Evolutionary conservation across 2,329 filamentous ascomycete species (phyloP).

Genomic region (Scleromitrula shiraiana): DNA sequence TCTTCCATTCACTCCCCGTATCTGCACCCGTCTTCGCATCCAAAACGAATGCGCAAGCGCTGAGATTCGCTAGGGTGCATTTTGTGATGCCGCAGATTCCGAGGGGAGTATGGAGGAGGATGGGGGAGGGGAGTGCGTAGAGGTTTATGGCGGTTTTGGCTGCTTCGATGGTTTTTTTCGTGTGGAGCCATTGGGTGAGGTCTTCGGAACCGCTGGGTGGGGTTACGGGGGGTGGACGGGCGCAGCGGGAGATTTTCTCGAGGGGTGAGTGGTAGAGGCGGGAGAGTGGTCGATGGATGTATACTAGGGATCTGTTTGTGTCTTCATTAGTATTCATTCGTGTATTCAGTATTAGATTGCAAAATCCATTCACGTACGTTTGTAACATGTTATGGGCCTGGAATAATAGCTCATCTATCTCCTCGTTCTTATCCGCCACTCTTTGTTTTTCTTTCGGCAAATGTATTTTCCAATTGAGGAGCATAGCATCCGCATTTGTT

Average conservation of each 20-base stretch:
- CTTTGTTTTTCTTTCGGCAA: slow-evolving; percentile 35
- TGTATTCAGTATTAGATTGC: too few relatives aligned
- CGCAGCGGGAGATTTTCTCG: slow-evolving; percentile 17
- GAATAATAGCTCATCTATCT: slow-evolving; percentile 34
- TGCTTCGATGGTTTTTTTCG: slow-evolving; percentile 51
- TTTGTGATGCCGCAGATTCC: slow-evolving; percentile 48
- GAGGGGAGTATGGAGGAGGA: slow-evolving; percentile 49
- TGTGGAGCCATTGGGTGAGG: slow-evolving; percentile 34
- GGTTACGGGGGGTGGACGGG: slow-evolving; percentile 12
- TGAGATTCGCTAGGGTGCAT: slow-evolving; percentile 50
- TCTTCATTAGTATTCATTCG: too few relatives aligned
- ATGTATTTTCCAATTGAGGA: slow-evolving; percentile 34
- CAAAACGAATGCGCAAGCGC: slow-evolving; percentile 47
- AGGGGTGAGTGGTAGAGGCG: slow-evolving; percentile 18
- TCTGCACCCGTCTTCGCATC: slow-evolving; percentile 14
- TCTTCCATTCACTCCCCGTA: slow-evolving; percentile 34
- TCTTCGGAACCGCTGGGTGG: slow-evolving; percentile 9
- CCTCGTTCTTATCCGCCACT: slow-evolving; percentile 31
- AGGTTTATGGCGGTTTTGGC: slow-evolving; percentile 48
- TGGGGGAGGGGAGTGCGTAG: slow-evolving; percentile 44
- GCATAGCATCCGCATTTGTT: slow-evolving; percentile 31
- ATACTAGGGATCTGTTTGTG: slow-evolving; percentile 16
- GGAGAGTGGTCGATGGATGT: slow-evolving; percentile 23
- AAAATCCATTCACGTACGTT: slow-evolving; percentile 32
- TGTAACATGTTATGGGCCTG: slow-evolving; percentile 31